A percentile compares a stretch with the other conserved stretches of the same genome.
These are phyloP conservation scores for Krasilnikovozyma curviuscula DNA, from an alignment of 768 basidiomycete genomes.

Conservation along the genomic window DNA sequence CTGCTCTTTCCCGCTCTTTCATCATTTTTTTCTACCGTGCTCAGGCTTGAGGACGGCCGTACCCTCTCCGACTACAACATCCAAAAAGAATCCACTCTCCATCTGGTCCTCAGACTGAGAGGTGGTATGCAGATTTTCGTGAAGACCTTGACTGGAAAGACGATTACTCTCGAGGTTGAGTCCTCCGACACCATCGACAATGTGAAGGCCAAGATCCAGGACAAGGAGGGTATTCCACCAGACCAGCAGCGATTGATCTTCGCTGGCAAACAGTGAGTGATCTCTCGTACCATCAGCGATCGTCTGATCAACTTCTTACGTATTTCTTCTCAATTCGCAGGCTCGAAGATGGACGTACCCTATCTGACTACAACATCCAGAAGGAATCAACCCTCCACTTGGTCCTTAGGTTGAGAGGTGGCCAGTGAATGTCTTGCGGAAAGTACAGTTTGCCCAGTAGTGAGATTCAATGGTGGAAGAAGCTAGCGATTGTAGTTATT, in stretches of 20 bases:
- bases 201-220: constrained; percentile 30
- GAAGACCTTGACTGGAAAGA: constrained; percentile 25
- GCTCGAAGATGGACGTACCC: constrained; percentile 79
- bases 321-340: no score
- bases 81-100: constrained; percentile 38
- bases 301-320: no score
- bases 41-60: constrained; percentile 76
- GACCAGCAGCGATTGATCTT: constrained; percentile 83
- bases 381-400: constrained; percentile 91
- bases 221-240: constrained; percentile 48
- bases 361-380: constrained; percentile 76
- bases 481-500: no score
- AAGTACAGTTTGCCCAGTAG: no score
- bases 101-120: constrained; percentile 55
- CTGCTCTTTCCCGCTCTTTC: no score
- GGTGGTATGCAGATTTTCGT: constrained; percentile 76
- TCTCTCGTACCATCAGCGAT: no score
- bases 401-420: constrained; percentile 45
- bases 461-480: no score
- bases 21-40: no score
- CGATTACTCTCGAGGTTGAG: constrained; percentile 30
- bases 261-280: constrained; percentile 81
- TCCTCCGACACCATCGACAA: constrained; percentile 34
- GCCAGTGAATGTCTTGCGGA: neutral
- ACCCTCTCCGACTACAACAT: constrained; percentile 78